Base-by-base conservation (phyloP, 192 early-diverging fungal genomes). In the Coemansia sp. region DNA sequence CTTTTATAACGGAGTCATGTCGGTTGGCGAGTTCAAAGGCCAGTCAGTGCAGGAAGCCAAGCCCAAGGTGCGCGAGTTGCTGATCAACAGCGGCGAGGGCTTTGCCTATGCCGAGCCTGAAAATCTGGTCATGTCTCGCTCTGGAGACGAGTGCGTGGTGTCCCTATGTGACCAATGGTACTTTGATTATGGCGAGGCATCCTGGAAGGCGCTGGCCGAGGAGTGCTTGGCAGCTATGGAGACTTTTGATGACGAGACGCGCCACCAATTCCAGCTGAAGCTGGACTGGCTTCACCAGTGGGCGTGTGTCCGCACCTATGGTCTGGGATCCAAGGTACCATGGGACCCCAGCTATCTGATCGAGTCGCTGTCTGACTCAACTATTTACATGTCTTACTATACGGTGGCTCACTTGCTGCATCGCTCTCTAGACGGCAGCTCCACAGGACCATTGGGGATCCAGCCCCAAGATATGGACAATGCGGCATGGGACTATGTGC, bases 311-410 rank as follows among this genome's bases (percentile, higher is more conserved):
- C 81, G 95, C 52, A 87, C 85, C 49, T 97, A 91, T 56, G 97
- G 97, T 37, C 84, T 99, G 47, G 97, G 97, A 50, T 86, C 83
- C 58, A 87, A 82, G 53, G 72, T 99, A 48, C 97, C 97, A 11
- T 98, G 95, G 94, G 97, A 99, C 65, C 78, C 80, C 28, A 80
- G 87, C 59, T 93, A 84, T 73, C 78, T 99, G 66, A 93, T 99
- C 57, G 97, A 99, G 82, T 93, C 91, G 38, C 81, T 99, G 16
- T 90, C 87, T 14, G 97, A 99, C 68, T 99, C 97, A 15, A 99
- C 97, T 16, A 97, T 99, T 57, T 99, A 99, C 80, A 99, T 99
- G 97, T 93, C 97, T 26, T 99, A 98, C 84, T 99, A 99, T 82
- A 97, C 97, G n/a, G 87, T 99, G 30, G 85, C 93, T 6, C 92